phyloP scores from a whole-genome alignment of 2,329 filamentous ascomycete genomes.

The Colletotrichum chlorophyti region DNA sequence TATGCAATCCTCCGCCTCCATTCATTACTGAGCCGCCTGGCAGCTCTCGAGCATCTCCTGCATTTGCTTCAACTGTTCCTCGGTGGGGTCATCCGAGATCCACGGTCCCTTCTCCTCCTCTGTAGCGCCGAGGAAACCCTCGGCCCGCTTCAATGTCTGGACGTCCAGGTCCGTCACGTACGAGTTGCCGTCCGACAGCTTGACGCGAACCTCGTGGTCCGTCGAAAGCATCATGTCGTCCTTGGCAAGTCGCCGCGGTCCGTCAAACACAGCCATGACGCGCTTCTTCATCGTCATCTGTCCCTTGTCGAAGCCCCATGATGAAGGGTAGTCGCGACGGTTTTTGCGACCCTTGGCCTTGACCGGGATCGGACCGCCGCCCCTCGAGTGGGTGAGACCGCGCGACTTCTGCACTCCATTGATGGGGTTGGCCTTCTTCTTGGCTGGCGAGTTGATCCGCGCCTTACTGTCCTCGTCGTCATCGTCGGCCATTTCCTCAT shows the following conservation, averaged over 20 bases:
- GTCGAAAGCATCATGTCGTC: slow-evolving; percentile 99
- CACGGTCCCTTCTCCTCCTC: slow-evolving; percentile 88
- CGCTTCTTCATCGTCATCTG: slow-evolving; percentile 99
- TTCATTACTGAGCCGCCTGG: slow-evolving; percentile 29
- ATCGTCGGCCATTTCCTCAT: slow-evolving; percentile 55
- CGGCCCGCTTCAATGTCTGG: slow-evolving; percentile 85
- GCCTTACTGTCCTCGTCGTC: slow-evolving; percentile 59
- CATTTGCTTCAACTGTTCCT: slow-evolving; percentile 67
- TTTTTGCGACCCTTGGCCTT: slow-evolving; percentile 81
- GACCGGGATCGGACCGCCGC: slow-evolving; percentile 65
- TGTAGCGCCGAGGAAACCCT: slow-evolving; percentile 80
- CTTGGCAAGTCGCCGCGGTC: slow-evolving; percentile 86
- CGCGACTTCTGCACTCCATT: slow-evolving; percentile 71
- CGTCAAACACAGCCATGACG: slow-evolving; percentile 91
- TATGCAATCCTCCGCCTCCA: not conserved
- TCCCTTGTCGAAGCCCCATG: slow-evolving; percentile 90
- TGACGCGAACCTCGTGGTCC: slow-evolving; percentile 90
- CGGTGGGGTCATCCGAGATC: slow-evolving; percentile 75
- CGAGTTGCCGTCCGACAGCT: slow-evolving; percentile 74
- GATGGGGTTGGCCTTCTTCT: slow-evolving; percentile 60
- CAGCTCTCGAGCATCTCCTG: slow-evolving; percentile 52
- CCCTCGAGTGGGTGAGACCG: slow-evolving; percentile 80
- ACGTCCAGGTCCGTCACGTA: slow-evolving; percentile 96
- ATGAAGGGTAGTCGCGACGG: slow-evolving; percentile 89
- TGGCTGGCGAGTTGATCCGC: slow-evolving; percentile 51